These are phyloP conservation scores for Sclerotinia minor DNA, from an alignment of 2,329 filamentous ascomycete species.

Conservation along the genomic window DNA sequence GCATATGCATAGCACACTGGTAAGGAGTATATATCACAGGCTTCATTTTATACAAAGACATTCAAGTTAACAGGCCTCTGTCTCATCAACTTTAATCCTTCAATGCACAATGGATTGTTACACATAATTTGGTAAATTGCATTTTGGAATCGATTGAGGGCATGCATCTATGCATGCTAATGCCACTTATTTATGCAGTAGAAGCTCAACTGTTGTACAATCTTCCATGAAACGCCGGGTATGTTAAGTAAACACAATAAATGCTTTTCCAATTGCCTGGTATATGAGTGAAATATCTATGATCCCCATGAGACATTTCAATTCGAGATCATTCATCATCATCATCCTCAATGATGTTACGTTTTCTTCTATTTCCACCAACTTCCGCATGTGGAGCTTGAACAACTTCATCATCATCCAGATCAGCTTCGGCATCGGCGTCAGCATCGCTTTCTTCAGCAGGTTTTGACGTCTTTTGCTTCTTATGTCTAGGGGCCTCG, in stretches of 20 bases:
- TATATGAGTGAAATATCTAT: constrained; percentile 8
- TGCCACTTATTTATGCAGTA: not conserved
- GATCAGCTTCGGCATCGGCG: constrained; percentile 55
- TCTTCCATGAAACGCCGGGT: constrained; percentile 13
- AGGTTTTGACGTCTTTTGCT: constrained; percentile 40
- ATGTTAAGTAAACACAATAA: constrained; percentile 10
- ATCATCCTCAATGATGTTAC: constrained; percentile 62
- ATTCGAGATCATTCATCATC: constrained; percentile 45
- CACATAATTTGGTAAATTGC: not conserved
- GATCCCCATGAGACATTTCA: not conserved
- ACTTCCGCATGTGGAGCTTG: constrained; percentile 39
- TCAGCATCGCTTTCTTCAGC: constrained; percentile 50
- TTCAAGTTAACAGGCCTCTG: not conserved
- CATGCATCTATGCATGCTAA: constrained; percentile 4
- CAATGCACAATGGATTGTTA: not conserved
- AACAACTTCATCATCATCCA: constrained; percentile 50
- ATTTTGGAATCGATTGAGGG: not conserved
- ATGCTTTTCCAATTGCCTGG: constrained; percentile 12
- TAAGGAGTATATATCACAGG: not conserved
- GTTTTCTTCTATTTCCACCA: constrained; percentile 48
- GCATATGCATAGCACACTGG: not conserved
- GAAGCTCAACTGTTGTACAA: constrained; percentile 17
- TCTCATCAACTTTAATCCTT: not conserved
- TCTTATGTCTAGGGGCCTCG: constrained; percentile 40
- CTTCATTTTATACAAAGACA: not conserved